Evolutionary conservation across 2,329 filamentous ascomycete genomes (phyloP).

Genomic region (Paraphaeosphaeria sporulosa): DNA sequence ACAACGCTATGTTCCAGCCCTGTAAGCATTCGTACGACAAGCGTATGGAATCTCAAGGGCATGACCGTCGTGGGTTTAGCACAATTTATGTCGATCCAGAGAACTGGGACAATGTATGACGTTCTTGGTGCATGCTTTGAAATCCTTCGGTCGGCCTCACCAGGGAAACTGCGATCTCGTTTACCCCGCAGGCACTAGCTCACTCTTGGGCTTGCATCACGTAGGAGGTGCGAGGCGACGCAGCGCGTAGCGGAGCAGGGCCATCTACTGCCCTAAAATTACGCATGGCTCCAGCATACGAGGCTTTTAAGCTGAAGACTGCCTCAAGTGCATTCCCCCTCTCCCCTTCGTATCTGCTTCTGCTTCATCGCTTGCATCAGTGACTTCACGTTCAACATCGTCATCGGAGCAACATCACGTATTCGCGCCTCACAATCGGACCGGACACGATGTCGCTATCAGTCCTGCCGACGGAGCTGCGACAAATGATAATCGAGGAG

Average conservation of each 20-base stretch:
- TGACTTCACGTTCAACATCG: neutral
- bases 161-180: constrained; percentile 1
- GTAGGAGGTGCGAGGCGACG: constrained; percentile 3
- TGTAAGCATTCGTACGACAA: neutral
- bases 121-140: constrained; percentile 7
- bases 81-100: constrained; percentile 3
- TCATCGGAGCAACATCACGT: neutral
- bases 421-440: neutral
- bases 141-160: constrained; percentile 8
- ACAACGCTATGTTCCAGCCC: neutral
- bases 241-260: neutral
- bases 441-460: constrained; percentile 6
- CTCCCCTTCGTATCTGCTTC: neutral
- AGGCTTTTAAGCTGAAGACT: constrained; percentile 1
- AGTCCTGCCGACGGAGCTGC: constrained; percentile 7
- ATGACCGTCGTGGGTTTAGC: constrained; percentile 1
- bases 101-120: constrained; percentile 1
- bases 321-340: neutral
- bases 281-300: neutral
- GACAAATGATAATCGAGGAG: constrained; percentile 10
- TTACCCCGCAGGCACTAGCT: constrained; percentile 9
- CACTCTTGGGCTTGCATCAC: constrained; percentile 7
- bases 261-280: constrained; percentile 3
- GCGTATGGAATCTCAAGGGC: neutral
- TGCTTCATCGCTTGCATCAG: neutral